These are phyloP conservation scores for Lecanicillium sp. DNA, from an alignment of 2,329 filamentous ascomycete species.

Conservation along the genomic window DNA sequence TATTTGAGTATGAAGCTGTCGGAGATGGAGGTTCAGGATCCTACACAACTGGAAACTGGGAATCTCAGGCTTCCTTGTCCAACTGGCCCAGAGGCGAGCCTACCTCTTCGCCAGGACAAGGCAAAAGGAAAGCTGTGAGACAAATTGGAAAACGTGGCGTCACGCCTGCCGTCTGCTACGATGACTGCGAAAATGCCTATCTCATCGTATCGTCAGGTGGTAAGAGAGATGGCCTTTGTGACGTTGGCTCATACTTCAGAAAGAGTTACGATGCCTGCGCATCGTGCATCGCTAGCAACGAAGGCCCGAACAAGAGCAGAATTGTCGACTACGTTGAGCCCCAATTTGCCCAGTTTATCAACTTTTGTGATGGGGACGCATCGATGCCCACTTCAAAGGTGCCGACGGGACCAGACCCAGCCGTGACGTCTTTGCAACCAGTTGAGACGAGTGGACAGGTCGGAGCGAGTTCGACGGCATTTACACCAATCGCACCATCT, in stretches of 20 bases:
- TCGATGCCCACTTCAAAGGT: conserved; percentile 12
- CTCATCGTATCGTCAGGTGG: conserved; percentile 39
- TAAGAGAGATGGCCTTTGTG: conserved; percentile 40
- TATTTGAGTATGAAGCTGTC: conserved; percentile 43
- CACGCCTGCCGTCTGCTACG: conserved; percentile 43
- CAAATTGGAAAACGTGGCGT: conserved; percentile 21
- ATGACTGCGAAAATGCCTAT: conserved; percentile 41
- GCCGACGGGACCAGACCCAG: conserved; percentile 14
- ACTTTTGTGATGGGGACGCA: conserved; percentile 33
- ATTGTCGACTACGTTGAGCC: conserved; percentile 26
- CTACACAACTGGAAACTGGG: conserved; percentile 48
- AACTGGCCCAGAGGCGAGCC: no score
- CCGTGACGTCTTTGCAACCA: conserved; percentile 14
- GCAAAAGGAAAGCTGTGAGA: neutral
- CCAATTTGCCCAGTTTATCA: conserved; percentile 35
- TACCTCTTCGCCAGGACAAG: no score
- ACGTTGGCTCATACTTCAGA: conserved; percentile 30
- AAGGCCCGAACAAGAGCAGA: conserved; percentile 16
- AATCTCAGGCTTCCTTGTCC: conserved; percentile 33
- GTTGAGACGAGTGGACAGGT: conserved; percentile 19
- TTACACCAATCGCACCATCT: conserved; percentile 12
- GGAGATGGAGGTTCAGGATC: conserved; percentile 32
- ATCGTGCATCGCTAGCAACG: conserved; percentile 29
- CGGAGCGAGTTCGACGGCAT: conserved; percentile 14
- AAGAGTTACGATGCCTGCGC: conserved; percentile 28